Evolutionary conservation across 1,284 basidiomycete species (phyloP).

Genomic region (Crocinoboletus sp.): DNA sequence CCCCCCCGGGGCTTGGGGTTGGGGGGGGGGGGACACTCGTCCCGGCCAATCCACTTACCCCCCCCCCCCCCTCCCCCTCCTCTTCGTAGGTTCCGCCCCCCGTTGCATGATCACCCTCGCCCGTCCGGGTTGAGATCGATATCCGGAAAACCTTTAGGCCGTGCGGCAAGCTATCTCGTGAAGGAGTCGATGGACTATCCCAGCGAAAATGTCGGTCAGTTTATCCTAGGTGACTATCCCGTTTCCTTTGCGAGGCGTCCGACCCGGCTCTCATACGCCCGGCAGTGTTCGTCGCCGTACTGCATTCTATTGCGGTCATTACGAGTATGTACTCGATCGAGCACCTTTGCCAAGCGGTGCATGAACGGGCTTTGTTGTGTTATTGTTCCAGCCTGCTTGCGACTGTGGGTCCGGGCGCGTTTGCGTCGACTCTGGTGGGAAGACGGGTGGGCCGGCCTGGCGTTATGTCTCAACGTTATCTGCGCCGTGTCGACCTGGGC

Average conservation of each 20-base stretch:
- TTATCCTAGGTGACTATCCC: constrained; percentile 4
- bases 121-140: neutral
- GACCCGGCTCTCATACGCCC: neutral
- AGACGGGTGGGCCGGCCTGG: constrained; percentile 14
- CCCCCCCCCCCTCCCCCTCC: no score
- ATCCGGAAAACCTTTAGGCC: no score
- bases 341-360: neutral
- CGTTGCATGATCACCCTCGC: neutral
- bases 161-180: neutral
- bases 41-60: no score
- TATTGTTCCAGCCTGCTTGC: constrained; percentile 4
- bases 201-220: neutral
- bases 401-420: constrained; percentile 13
- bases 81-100: neutral
- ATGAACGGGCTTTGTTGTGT: neutral
- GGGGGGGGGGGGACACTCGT: no score
- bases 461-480: constrained; percentile 8
- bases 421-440: constrained; percentile 22
- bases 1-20: no score
- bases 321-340: constrained; percentile 6
- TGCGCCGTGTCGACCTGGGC: constrained; percentile 17
- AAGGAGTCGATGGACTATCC: constrained; percentile 3
- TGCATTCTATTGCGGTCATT: constrained; percentile 9
- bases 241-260: neutral
- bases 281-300: constrained; percentile 9